These are phyloP conservation scores for Pseudozyma sp. DNA, from an alignment of 1,284 basidiomycete species.

Conservation along the genomic window DNA sequence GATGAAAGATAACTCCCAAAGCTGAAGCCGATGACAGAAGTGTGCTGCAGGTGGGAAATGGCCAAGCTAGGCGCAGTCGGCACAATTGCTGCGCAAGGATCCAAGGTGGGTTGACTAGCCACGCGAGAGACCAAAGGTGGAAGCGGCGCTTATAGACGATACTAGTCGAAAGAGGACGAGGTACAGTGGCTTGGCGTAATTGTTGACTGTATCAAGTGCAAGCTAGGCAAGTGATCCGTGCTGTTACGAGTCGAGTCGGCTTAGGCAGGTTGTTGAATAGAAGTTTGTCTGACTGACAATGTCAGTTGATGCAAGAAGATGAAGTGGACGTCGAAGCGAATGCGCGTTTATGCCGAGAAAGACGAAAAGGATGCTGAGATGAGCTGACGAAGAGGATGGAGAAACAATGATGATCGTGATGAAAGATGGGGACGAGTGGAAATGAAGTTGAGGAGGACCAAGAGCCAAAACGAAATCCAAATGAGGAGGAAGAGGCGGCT, in stretches of 20 bases:
- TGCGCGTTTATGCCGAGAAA: too few relatives aligned
- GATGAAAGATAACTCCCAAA: background rate
- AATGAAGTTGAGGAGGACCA: background rate
- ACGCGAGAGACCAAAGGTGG: background rate
- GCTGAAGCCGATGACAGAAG: background rate
- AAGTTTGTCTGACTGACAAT: background rate
- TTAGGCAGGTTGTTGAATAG: background rate
- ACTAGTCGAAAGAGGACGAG: background rate
- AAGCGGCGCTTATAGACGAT: background rate
- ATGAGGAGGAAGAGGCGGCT: background rate
- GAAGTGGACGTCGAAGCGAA: background rate
- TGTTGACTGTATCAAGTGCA: slow-evolving; percentile 1
- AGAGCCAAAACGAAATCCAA: background rate
- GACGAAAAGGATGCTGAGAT: too few relatives aligned
- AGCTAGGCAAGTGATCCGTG: background rate
- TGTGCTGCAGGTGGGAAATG: background rate
- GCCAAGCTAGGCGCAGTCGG: background rate
- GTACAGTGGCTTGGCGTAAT: slow-evolving; percentile 1
- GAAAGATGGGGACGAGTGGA: background rate
- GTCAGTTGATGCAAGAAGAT: background rate
- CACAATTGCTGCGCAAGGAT: background rate
- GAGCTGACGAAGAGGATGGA: too few relatives aligned
- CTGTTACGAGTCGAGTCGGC: background rate
- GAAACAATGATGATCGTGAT: too few relatives aligned
- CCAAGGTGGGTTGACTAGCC: background rate